Evolutionary conservation across 164 flowering plant genomes (phyloP).

Genomic region (Cinnamomum chago): DNA sequence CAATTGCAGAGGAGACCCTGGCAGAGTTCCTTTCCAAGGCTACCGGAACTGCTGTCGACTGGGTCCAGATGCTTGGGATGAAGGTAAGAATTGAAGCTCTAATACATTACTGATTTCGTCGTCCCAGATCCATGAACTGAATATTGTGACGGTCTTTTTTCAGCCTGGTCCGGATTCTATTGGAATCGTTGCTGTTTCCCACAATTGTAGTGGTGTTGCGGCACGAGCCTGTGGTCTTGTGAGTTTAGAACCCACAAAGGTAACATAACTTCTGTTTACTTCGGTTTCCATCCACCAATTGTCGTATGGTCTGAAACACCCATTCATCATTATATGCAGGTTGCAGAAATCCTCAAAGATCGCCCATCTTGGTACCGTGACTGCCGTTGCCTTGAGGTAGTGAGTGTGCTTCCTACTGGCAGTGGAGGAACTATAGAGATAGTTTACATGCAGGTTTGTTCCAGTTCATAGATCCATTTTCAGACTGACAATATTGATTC

Average conservation of each 20-base stretch:
- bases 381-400: constrained; percentile 66
- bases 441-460: constrained; percentile 72
- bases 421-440: constrained; percentile 83
- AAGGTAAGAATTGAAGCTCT: constrained; percentile 43
- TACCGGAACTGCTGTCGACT: constrained; percentile 97
- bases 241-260: constrained; percentile 86
- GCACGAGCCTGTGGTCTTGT: constrained; percentile 96
- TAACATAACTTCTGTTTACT: constrained; percentile 7
- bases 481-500: too few species aligned
- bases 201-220: constrained; percentile 78
- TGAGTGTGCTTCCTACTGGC: constrained; percentile 59
- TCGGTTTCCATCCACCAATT: not conserved
- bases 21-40: constrained; percentile 96
- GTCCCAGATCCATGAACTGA: not conserved
- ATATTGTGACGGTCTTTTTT: constrained; percentile 2
- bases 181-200: constrained; percentile 91
- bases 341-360: constrained; percentile 83
- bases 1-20: constrained; percentile 92
- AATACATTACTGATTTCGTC: not conserved
- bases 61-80: constrained; percentile 99
- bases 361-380: constrained; percentile 83
- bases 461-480: too few species aligned
- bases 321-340: constrained; percentile 29
- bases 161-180: constrained; percentile 99
- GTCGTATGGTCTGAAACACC: not conserved